phyloP scores from a whole-genome alignment of 208 protist species.

The Angomonas ambiguus region DNA sequence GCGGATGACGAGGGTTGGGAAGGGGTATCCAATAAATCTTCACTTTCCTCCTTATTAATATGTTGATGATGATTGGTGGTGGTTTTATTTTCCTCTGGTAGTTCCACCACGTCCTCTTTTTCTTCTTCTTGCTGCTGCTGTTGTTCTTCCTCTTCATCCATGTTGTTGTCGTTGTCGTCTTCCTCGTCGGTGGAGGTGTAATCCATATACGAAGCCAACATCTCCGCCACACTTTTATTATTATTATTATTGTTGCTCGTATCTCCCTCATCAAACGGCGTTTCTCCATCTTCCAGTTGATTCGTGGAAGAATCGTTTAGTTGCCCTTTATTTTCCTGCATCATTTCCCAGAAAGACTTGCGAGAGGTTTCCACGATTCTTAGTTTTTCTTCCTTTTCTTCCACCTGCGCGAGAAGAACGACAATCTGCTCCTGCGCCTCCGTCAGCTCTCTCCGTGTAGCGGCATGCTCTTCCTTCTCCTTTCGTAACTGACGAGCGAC shows the following conservation, averaged over 20 bases:
- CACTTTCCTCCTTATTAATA: not conserved
- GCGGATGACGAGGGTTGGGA: no score
- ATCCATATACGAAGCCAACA: not conserved
- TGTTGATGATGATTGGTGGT: not conserved
- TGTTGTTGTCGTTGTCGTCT: not conserved
- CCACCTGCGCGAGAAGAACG: not conserved
- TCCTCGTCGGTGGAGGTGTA: not conserved
- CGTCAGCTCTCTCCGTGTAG: conserved; percentile 1
- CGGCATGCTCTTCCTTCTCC: not conserved
- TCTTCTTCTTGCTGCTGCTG: conserved; percentile 1
- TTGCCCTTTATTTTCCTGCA: not conserved
- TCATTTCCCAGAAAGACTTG: not conserved
- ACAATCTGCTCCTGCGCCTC: not conserved
- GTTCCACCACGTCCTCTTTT: no score
- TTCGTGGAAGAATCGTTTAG: no score
- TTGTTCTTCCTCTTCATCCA: not conserved
- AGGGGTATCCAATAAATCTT: not conserved
- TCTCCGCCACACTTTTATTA: not conserved
- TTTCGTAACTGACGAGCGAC: not conserved
- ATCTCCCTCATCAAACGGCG: not conserved
- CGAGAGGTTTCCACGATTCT: not conserved
- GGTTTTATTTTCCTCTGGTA: not conserved
- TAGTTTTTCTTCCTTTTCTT: not conserved
- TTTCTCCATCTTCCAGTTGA: not conserved
- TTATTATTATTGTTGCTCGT: not conserved